Conservation (phyloP, 2,329 filamentous ascomycete genomes). For the Colletotrichum echinochloae region DNA sequence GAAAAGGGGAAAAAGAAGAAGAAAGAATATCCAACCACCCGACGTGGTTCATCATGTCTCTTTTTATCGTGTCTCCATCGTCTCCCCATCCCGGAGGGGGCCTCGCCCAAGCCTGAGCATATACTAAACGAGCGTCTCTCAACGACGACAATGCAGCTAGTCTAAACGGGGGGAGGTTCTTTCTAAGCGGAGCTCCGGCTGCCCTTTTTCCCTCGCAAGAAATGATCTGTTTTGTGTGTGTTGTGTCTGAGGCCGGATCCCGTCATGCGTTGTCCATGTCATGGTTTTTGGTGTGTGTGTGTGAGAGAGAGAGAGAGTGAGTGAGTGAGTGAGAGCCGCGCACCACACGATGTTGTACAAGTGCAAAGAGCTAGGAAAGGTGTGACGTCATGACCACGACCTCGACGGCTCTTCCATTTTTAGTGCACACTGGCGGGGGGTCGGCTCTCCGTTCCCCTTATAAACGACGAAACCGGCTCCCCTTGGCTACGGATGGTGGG, state of each 20-base stretch:
- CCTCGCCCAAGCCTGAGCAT: neutral
- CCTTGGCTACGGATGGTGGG: too few relatives aligned
- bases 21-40: neutral
- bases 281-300: neutral
- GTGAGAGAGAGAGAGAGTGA: too few relatives aligned
- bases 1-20: too few relatives aligned
- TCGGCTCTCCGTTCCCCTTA: too few relatives aligned
- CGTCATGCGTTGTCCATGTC: conserved; percentile 32
- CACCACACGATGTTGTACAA: too few relatives aligned
- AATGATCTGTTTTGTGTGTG: neutral
- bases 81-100: too few relatives aligned
- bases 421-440: too few relatives aligned
- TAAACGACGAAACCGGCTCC: neutral
- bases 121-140: neutral
- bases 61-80: neutral
- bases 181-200: too few relatives aligned
- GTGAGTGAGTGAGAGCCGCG: too few relatives aligned
- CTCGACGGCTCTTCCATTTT: neutral
- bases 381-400: conserved; percentile 23
- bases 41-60: neutral
- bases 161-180: too few relatives aligned
- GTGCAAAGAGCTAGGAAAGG: neutral
- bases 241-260: conserved; percentile 17
- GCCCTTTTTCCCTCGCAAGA: neutral
- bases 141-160: neutral